Evolutionary conservation across 306 rosid genomes (phyloP).

Genomic region (Castanea mollissima): DNA sequence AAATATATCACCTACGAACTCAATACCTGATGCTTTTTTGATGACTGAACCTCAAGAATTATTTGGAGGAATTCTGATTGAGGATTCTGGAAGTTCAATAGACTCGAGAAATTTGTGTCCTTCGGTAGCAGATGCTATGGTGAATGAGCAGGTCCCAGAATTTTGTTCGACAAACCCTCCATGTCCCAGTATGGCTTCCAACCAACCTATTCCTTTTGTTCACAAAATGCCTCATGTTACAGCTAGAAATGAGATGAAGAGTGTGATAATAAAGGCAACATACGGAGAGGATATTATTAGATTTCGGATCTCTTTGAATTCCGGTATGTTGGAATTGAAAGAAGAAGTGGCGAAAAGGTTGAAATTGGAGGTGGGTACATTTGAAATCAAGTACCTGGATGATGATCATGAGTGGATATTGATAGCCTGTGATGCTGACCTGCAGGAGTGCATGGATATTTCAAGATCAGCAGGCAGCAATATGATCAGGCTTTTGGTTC

Average conservation of each 20-base stretch:
- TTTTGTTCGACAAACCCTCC: constrained; percentile 46
- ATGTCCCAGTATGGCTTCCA: constrained; percentile 41
- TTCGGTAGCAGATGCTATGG: constrained; percentile 50
- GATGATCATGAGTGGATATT: constrained; percentile 87
- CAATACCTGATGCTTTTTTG: constrained; percentile 28
- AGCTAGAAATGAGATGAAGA: constrained; percentile 46
- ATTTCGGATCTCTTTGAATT: constrained; percentile 53
- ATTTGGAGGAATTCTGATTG: constrained; percentile 59
- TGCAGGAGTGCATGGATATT: constrained; percentile 75
- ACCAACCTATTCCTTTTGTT: constrained; percentile 33
- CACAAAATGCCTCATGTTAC: constrained; percentile 29
- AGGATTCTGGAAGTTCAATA: constrained; percentile 76
- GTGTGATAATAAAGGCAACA: constrained; percentile 64
- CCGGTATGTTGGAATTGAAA: constrained; percentile 48
- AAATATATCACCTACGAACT: constrained; percentile 24
- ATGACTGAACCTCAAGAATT: constrained; percentile 56
- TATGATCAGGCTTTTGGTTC: constrained; percentile 69
- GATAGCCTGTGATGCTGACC: constrained; percentile 78
- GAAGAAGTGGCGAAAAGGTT: constrained; percentile 74
- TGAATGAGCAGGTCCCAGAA: constrained; percentile 66
- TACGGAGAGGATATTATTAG: constrained; percentile 77
- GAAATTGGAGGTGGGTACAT: constrained; percentile 64
- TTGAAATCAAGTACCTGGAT: constrained; percentile 77
- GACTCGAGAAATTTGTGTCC: constrained; percentile 82
- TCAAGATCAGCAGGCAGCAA: constrained; percentile 53